Percentiles rank a stretch among this genome's conserved stretches.
phyloP scores from a whole-genome alignment of 2,329 filamentous ascomycete genomes.

The Fusarium drepaniforme region DNA sequence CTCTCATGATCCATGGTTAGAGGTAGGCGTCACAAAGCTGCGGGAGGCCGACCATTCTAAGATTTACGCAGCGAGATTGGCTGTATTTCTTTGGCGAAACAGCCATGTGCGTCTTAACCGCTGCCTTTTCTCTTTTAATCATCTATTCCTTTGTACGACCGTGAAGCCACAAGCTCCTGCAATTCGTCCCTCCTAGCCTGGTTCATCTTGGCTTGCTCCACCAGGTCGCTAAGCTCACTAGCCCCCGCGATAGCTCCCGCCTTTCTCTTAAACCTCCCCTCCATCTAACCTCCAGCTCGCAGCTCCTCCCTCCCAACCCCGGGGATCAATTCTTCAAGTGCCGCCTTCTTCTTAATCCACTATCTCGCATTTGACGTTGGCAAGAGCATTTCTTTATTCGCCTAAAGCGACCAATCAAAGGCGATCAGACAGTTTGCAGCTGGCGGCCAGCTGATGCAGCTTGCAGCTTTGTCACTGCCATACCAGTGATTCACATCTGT shows the following conservation, averaged over 20 bases:
- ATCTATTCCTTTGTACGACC: not conserved
- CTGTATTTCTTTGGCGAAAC: not conserved
- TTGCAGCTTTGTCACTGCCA: not conserved
- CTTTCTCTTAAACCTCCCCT: not conserved
- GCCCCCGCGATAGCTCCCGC: slow-evolving; percentile 11
- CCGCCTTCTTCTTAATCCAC: not conserved
- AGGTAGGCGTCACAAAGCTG: slow-evolving; percentile 16
- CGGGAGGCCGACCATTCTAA: slow-evolving; percentile 37
- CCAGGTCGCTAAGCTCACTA: slow-evolving; percentile 19
- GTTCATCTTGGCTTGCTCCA: slow-evolving; percentile 19
- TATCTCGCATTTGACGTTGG: not conserved
- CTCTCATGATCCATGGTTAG: not conserved
- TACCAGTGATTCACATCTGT: slow-evolving; percentile 6
- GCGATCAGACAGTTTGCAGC: not conserved
- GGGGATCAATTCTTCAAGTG: not conserved
- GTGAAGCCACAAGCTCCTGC: not conserved
- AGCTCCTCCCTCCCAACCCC: not conserved
- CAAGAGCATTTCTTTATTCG: not conserved
- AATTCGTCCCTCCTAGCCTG: not conserved
- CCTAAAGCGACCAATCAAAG: not conserved
- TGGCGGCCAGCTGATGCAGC: not conserved
- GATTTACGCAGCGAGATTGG: slow-evolving; percentile 9
- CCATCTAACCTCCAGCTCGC: not conserved
- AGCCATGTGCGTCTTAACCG: not conserved
- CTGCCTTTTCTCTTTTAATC: not conserved